phyloP scores from a whole-genome alignment of 331 rosid species.

The Pyrus hybrid region DNA sequence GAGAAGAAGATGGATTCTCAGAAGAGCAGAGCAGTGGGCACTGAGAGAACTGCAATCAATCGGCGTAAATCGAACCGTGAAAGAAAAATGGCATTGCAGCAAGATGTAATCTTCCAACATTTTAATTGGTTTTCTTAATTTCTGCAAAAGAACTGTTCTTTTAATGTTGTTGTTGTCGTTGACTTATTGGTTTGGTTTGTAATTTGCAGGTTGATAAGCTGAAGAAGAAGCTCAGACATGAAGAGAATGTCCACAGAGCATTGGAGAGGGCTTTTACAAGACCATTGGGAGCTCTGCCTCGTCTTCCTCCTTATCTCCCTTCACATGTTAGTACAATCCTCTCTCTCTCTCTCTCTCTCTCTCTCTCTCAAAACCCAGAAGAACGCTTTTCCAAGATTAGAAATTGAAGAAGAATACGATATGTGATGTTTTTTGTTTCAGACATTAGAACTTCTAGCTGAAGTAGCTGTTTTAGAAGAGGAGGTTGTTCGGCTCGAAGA shows the following conservation, averaged over 20 bases:
- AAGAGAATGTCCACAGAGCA: constrained; percentile 90
- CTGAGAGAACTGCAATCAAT: constrained; percentile 41
- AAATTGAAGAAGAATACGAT: background rate
- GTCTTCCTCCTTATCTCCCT: constrained; percentile 99
- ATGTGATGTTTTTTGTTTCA: constrained; percentile 22
- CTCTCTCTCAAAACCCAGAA: background rate
- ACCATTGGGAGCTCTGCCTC: constrained; percentile 92
- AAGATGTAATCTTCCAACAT: constrained; percentile 48
- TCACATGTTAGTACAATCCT: constrained; percentile 32
- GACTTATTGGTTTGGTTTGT: background rate
- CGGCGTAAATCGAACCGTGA: constrained; percentile 65
- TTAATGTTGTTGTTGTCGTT: background rate
- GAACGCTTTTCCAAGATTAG: background rate
- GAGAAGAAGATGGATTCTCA: constrained; percentile 60
- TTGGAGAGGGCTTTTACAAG: constrained; percentile 88
- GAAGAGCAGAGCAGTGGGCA: constrained; percentile 35
- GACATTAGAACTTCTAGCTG: constrained; percentile 91
- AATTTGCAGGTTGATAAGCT: constrained; percentile 72
- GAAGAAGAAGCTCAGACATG: constrained; percentile 95
- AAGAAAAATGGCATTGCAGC: constrained; percentile 66
- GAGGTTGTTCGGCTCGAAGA: constrained; percentile 82
- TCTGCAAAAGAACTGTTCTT: background rate
- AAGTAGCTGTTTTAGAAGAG: constrained; percentile 89
- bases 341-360: constrained; percentile 12
- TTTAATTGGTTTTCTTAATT: background rate